phyloP scores from a whole-genome alignment of 2,329 filamentous ascomycete species.

The Drechslera avenae region DNA sequence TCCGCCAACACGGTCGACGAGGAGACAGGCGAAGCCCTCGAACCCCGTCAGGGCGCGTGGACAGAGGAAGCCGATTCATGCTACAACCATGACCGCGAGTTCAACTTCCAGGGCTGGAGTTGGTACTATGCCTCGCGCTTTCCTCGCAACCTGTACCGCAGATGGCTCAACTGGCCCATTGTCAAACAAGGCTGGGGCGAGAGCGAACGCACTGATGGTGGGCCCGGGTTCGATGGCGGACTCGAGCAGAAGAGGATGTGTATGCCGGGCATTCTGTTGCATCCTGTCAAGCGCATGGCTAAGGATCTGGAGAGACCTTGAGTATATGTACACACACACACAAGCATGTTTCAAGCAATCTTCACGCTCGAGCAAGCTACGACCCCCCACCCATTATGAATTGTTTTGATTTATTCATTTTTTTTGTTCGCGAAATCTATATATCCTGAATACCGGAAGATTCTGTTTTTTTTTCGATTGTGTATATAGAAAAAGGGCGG shows the following conservation, averaged over 20 bases:
- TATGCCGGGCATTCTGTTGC: slow-evolving; percentile 83
- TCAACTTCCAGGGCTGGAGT: slow-evolving; percentile 83
- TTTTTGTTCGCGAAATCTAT: too few relatives aligned
- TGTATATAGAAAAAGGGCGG: too few relatives aligned
- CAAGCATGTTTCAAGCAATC: too few relatives aligned
- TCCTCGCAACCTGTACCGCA: slow-evolving; percentile 76
- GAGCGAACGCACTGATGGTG: slow-evolving; percentile 65
- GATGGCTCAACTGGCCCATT: slow-evolving; percentile 84
- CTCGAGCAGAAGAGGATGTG: slow-evolving; percentile 78
- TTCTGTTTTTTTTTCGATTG: too few relatives aligned
- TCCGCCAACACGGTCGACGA: slow-evolving; percentile 46
- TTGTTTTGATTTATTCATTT: too few relatives aligned
- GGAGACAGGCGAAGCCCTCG: slow-evolving; percentile 52
- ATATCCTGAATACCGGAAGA: too few relatives aligned
- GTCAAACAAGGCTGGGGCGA: slow-evolving; percentile 79
- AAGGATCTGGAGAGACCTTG: slow-evolving; percentile 29
- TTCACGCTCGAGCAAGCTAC: too few relatives aligned
- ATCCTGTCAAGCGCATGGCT: slow-evolving; percentile 75
- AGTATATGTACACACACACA: too few relatives aligned
- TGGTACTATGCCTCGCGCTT: slow-evolving; percentile 94
- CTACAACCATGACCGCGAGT: slow-evolving; percentile 71
- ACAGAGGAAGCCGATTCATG: slow-evolving; percentile 50
- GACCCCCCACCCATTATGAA: too few relatives aligned
- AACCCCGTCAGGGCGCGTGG: slow-evolving; percentile 64
- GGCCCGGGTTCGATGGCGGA: slow-evolving; percentile 50